phyloP scores from a whole-genome alignment of 164 flowering plant genomes.

The Echeveria elegans region DNA sequence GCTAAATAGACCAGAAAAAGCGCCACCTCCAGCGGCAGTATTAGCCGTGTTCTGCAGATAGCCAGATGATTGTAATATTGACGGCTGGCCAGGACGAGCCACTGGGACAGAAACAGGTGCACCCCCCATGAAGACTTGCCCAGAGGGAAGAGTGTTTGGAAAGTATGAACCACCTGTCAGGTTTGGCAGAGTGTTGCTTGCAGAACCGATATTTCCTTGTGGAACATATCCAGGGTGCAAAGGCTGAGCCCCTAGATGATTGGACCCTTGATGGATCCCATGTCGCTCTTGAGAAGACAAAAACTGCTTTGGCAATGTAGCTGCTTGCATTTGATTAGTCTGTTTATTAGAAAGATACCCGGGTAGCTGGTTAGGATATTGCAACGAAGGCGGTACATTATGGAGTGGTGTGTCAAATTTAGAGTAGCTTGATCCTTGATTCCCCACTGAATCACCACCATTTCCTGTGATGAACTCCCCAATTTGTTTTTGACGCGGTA shows the following conservation, averaged over 20 bases:
- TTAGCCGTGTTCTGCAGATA: conserved; percentile 32
- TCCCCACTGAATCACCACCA: conserved; percentile 18
- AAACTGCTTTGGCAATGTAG: conserved; percentile 22
- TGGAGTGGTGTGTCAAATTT: conserved; percentile 22
- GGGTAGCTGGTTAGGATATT: conserved; percentile 23
- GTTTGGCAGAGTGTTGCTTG: conserved; percentile 19
- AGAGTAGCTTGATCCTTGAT: conserved; percentile 28
- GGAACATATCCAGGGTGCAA: conserved; percentile 27
- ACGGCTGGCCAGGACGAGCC: conserved; percentile 55
- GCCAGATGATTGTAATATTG: conserved; percentile 32
- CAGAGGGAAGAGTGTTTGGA: conserved; percentile 13
- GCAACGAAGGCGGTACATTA: conserved; percentile 19
- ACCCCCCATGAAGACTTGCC: conserved; percentile 23
- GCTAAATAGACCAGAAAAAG: conserved; percentile 51
- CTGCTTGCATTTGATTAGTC: conserved; percentile 25
- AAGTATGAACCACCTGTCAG: conserved; percentile 24
- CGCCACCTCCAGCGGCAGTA: conserved; percentile 32
- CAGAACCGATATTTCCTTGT: conserved; percentile 28
- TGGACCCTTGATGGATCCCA: background rate
- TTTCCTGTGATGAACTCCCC: conserved; percentile 30
- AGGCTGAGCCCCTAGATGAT: conserved; percentile 13
- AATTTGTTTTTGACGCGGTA: conserved; percentile 27
- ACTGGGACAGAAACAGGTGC: conserved; percentile 32
- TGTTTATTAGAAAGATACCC: conserved; percentile 21
- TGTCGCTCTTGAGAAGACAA: conserved; percentile 8